phyloP scores from a whole-genome alignment of 805 yeast species.

The Wickerhamiella azyma region DNA sequence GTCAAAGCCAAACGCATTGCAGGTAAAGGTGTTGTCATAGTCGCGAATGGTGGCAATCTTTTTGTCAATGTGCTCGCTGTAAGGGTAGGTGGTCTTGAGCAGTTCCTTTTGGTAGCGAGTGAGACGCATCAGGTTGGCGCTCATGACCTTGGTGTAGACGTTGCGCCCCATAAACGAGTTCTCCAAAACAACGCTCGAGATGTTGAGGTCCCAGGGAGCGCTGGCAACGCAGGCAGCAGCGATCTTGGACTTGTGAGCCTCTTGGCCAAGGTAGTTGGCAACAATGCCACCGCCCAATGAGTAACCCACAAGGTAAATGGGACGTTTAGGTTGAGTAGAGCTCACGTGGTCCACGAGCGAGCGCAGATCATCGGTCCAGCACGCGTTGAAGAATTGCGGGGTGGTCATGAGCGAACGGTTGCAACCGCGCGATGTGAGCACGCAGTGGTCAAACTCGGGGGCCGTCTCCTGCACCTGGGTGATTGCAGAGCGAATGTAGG shows the following conservation, averaged over 20 bases:
- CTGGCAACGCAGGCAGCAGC: constrained; percentile 49
- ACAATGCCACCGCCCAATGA: constrained; percentile 68
- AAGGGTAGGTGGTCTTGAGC: constrained; percentile 23
- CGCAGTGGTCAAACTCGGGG: constrained; percentile 46
- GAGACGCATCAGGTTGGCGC: constrained; percentile 33
- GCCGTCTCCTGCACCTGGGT: constrained; percentile 19
- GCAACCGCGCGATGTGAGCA: constrained; percentile 66
- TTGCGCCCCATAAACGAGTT: constrained; percentile 30
- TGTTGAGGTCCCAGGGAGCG: constrained; percentile 60
- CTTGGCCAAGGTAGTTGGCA: constrained; percentile 60
- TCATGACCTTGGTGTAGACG: constrained; percentile 40
- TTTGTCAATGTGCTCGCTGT: constrained; percentile 18
- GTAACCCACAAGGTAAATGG: constrained; percentile 58
- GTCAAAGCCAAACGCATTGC: constrained; percentile 50
- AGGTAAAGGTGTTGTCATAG: constrained; percentile 55
- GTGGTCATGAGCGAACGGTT: constrained; percentile 54
- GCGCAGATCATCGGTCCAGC: constrained; percentile 58
- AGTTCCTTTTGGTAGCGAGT: constrained; percentile 31
- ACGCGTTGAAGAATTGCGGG: constrained; percentile 55
- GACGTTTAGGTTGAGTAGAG: constrained; percentile 42
- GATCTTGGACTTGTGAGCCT: constrained; percentile 30
- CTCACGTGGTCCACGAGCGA: constrained; percentile 40
- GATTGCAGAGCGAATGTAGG: constrained; percentile 51
- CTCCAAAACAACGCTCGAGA: constrained; percentile 34
- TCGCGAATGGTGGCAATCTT: constrained; percentile 29